Evolutionary conservation across 2,329 filamentous ascomycete genomes (phyloP).

Genomic region (Neurospora sp.): DNA sequence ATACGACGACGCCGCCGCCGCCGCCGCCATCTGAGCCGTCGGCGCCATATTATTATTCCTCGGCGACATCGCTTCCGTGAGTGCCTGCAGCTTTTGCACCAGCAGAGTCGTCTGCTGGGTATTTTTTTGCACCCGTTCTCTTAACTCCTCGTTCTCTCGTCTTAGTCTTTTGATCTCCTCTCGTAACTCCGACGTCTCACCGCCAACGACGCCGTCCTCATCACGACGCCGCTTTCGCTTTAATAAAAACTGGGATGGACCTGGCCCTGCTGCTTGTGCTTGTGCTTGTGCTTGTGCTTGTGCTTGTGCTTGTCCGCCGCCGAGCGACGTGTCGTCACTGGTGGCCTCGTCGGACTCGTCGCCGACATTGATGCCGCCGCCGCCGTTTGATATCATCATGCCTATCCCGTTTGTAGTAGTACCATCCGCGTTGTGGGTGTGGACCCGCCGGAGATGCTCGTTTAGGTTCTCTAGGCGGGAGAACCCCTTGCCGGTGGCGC

Average conservation of each 20-base stretch:
- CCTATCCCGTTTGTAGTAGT: constrained; percentile 17
- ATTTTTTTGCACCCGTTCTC: constrained; percentile 38
- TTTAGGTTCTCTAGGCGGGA: constrained; percentile 89
- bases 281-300: constrained; percentile 6
- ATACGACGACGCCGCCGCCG: background rate
- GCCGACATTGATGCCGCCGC: constrained; percentile 9
- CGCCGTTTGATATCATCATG: background rate
- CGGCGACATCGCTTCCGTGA: constrained; percentile 14
- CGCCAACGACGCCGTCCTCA: constrained; percentile 10
- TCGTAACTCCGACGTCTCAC: constrained; percentile 39
- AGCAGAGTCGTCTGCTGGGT: constrained; percentile 35
- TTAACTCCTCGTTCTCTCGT: constrained; percentile 53
- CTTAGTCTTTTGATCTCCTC: constrained; percentile 57
- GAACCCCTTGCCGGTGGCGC: constrained; percentile 79
- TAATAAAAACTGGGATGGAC: background rate
- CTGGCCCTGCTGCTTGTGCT: constrained; percentile 8
- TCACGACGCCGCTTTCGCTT: background rate
- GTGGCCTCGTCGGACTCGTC: constrained; percentile 37
- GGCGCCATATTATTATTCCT: background rate
- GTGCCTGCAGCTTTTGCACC: constrained; percentile 38
- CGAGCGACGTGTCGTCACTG: constrained; percentile 26
- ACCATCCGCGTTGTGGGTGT: constrained; percentile 42
- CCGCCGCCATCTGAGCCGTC: background rate
- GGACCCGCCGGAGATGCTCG: constrained; percentile 86
- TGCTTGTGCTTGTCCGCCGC: constrained; percentile 7